Evolutionary conservation across 78 protist species (phyloP), one percentile per base, ranked within the genome.

Genomic region (Chrysochromulina parva): DNA sequence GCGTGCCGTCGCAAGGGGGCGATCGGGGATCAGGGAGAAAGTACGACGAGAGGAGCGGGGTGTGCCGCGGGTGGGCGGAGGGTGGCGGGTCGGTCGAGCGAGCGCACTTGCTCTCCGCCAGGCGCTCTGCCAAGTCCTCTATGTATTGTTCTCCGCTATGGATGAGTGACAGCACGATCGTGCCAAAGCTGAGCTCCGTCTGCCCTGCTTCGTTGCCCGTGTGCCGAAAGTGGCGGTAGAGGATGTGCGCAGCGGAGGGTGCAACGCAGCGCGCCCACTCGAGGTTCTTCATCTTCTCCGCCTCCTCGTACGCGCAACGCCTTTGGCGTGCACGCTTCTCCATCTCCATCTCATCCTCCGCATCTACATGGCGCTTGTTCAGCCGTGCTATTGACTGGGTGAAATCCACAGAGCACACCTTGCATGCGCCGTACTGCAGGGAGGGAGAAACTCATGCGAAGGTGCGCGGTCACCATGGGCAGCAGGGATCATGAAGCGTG

Each of bases 231-330:
- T 69, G 78, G 78, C 78, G 78, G n/a, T n/a, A 17, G 48, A 69
- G 78, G 50, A 69, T 69, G 26, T 69, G 78, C n/a, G 78, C 78
- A 50, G 78, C 78, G 78, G 24, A 26, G 14, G 78, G 78, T 50
- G 78, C 78, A 7, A 69, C 78, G 78, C 6, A 5, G 17, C 50
- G 78, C 52, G 78, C 78, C 78, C 78, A 69, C 78, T 69, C 78
- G 78, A 69, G 78, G 50, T 69, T 69, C 50, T 2, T 3, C 24
- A 16, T 50, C 24, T 17, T 28, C 78, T 69, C 78, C 24, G 38
- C 3, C 13, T 3, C 78, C 17, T 11, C 78, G 0, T 50, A 5
- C 78, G 22, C 78, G n/a, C 78, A 1, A 28, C n/a, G n/a, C 48
- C 78, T 28, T 13, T 69, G 22, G 53, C 50, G 38, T 10, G 78